Conservation (phyloP, 108 stramenopile species). For the Skeletonema potamos region DNA sequence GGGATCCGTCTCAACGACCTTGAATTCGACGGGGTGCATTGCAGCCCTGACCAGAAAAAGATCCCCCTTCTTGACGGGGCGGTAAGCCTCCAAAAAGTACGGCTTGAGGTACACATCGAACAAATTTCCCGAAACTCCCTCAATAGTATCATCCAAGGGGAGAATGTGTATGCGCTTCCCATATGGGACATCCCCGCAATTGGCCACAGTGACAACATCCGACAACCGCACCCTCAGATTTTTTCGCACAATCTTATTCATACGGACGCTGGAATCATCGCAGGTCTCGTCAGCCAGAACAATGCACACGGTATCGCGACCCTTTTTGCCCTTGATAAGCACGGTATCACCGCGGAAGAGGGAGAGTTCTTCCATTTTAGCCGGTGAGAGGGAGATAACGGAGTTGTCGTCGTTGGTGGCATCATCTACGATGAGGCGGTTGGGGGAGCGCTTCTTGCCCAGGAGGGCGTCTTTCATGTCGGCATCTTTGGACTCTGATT, state of each 20-base stretch:
- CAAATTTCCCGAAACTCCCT: constrained; percentile 98
- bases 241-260: constrained; percentile 99
- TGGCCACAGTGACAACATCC: constrained; percentile 94
- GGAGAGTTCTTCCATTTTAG: constrained; percentile 98
- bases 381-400: constrained; percentile 88
- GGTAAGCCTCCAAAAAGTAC: constrained; percentile 99
- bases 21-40: constrained; percentile 99
- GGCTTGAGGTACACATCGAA: constrained; percentile 99
- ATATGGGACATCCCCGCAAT: constrained; percentile 97
- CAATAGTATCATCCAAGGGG: constrained; percentile 98
- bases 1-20: constrained; percentile 99
- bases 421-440: constrained; percentile 99
- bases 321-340: constrained; percentile 99
- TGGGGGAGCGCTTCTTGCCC: constrained; percentile 96
- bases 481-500: constrained; percentile 62
- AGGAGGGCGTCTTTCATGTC: constrained; percentile 90
- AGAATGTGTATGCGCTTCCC: constrained; percentile 98
- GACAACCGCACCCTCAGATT: constrained; percentile 96
- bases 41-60: constrained; percentile 96
- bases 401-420: constrained; percentile 99
- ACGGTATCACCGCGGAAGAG: constrained; percentile 99
- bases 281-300: constrained; percentile 96
- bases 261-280: constrained; percentile 94
- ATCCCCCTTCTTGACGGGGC: constrained; percentile 99
- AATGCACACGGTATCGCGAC: constrained; percentile 98